Conservation (phyloP, 1,139 yeast species). For the Zygosaccharomyces pseudobailii region DNA sequence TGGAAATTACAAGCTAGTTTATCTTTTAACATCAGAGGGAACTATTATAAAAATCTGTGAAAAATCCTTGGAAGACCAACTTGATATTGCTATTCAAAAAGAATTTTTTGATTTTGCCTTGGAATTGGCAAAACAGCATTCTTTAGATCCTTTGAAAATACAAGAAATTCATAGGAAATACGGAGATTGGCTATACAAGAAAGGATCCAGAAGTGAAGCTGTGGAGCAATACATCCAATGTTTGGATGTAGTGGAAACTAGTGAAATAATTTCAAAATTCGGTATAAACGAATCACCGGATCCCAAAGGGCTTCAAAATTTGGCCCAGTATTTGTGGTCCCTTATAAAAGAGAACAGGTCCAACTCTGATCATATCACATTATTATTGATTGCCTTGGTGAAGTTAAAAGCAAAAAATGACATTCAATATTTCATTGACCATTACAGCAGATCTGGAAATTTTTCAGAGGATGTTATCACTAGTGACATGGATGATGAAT, state of each 20-base stretch:
- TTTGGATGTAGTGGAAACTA: conserved; percentile 53
- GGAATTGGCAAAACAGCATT: conserved; percentile 52
- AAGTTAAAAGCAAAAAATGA: conserved; percentile 63
- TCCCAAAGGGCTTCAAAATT: conserved; percentile 33
- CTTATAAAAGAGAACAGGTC: conserved; percentile 53
- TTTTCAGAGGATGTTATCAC: conserved; percentile 36
- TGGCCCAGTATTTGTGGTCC: conserved; percentile 61
- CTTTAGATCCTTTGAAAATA: conserved; percentile 30
- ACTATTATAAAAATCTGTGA: conserved; percentile 64
- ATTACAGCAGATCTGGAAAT: conserved; percentile 38
- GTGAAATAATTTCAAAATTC: conserved; percentile 74
- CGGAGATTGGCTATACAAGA: conserved; percentile 67
- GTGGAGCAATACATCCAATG: conserved; percentile 62
- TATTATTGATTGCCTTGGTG: conserved; percentile 77
- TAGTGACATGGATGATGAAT: conserved; percentile 29
- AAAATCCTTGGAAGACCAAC: conserved; percentile 58
- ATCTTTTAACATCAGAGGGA: conserved; percentile 70
- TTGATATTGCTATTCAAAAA: conserved; percentile 66
- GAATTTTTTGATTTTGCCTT: conserved; percentile 73
- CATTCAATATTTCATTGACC: conserved; percentile 54
- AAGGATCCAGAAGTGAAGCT: conserved; percentile 63
- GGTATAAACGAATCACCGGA: conserved; percentile 68
- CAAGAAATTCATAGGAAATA: conserved; percentile 57
- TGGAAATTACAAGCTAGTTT: conserved; percentile 47
- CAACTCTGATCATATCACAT: conserved; percentile 72